Base-by-base conservation (phyloP, 2,329 filamentous ascomycete genomes). In the Chaetomium globosum region DNA sequence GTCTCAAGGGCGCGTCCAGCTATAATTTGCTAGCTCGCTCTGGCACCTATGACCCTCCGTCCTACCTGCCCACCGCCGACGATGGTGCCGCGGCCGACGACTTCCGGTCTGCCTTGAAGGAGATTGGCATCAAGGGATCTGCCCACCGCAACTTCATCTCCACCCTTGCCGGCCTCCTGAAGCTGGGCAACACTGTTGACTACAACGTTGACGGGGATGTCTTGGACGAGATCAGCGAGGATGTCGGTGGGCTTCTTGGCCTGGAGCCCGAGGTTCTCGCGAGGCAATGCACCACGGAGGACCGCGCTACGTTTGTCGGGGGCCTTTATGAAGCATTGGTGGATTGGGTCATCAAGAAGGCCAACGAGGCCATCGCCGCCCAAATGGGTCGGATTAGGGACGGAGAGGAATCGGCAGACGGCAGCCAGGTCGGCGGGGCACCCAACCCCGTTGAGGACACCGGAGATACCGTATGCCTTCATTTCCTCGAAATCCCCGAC, bases 61-160 rank as follows among this genome's bases (percentile, higher is more conserved):
- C 89, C 0, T 99, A 96, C 75, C 86, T 98, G 1, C 93, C 93
- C 1, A 93, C 94, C 0, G 93, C 92, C 43, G 95, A 99, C 72
- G 95, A 99, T 79, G 89, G 88, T 7, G 95, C 95, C 1, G 87
- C 93, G 1, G 95, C 94, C 8, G 95, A 99, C 74, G 95, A 99
- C 75, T 96, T 97, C 77, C 87, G 94, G 58, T 82, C 88, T 39
- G 90, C 92, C 9, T 80, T 99, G 30, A 97, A 96, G 76, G 87
- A 91, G 1, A 94, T 99, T 72, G 95, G 95, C 21, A 96, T 99
- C 78, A 97, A 95, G 76, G 95, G 95, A 7, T 85, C 90, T 12
- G 82, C 88, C 30, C 88, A 96, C 70, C 87, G 93, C 63, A 90
- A 91, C 72, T 84, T 99, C 64, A 89, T 99, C 59, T 95, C 93